phyloP scores from a whole-genome alignment of 257 asterid genomes.

The Solanum peruvianum region DNA sequence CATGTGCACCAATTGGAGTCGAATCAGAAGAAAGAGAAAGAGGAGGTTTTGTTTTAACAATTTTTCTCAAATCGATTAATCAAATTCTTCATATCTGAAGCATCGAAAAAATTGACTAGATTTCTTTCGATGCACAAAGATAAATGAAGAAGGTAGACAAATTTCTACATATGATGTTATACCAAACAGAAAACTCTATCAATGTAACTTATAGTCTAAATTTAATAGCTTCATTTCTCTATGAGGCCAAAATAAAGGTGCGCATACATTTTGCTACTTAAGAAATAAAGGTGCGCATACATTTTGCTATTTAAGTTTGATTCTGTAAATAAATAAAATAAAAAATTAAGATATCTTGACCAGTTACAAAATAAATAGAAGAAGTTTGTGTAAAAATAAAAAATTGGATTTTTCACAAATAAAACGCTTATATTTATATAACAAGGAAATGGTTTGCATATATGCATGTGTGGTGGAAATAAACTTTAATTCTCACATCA shows the following conservation, averaged over 20 bases:
- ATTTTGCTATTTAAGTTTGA: not conserved
- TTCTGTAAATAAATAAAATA: not conserved
- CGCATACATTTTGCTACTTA: not conserved
- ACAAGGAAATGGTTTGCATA: not conserved
- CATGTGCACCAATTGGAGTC: not conserved
- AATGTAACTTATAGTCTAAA: not conserved
- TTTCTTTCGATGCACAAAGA: not conserved
- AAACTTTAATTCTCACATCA: not conserved
- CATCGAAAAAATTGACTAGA: not conserved
- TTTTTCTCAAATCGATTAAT: not conserved
- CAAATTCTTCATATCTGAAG: not conserved
- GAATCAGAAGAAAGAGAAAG: not conserved
- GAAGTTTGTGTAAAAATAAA: not conserved
- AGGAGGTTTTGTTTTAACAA: not conserved
- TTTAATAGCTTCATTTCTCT: not conserved
- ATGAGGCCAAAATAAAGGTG: not conserved
- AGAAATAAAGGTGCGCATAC: not conserved
- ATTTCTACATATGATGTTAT: not conserved
- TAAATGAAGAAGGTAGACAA: not conserved
- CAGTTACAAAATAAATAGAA: not conserved
- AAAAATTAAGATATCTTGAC: not conserved
- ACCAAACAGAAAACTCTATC: not conserved
- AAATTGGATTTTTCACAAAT: not conserved
- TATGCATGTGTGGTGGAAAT: not conserved
- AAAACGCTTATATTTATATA: not conserved